Evolutionary conservation across 805 yeast genomes (phyloP).

Genomic region (Saccharomyces paradoxus): DNA sequence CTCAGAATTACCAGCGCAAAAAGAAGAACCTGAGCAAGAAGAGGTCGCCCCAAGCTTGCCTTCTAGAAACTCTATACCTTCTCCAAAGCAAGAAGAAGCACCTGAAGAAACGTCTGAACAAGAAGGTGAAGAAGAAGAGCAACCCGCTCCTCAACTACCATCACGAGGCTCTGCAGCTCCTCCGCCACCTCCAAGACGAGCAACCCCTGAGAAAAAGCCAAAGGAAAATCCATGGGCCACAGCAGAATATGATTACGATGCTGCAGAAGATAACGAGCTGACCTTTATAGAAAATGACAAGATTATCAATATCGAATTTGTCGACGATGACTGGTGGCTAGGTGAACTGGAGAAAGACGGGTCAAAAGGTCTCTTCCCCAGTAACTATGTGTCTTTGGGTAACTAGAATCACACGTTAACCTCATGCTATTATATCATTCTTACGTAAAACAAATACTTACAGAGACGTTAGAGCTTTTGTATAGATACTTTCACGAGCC

Average conservation of each 20-base stretch:
- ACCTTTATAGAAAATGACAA: constrained; percentile 76
- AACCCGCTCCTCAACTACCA: constrained; percentile 19
- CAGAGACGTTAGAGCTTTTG: not conserved
- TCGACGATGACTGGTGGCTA: constrained; percentile 96
- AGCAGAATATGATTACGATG: constrained; percentile 85
- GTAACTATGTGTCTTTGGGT: constrained; percentile 62
- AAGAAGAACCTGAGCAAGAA: constrained; percentile 20
- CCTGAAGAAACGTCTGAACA: constrained; percentile 14
- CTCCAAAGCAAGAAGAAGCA: constrained; percentile 16
- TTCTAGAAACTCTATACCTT: constrained; percentile 16
- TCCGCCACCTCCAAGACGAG: constrained; percentile 27
- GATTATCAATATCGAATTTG: constrained; percentile 75
- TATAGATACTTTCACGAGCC: not conserved
- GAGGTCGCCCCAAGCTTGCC: constrained; percentile 15
- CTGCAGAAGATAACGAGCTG: constrained; percentile 87
- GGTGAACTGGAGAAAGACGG: constrained; percentile 65
- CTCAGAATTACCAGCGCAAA: constrained; percentile 4
- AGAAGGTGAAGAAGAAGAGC: constrained; percentile 12
- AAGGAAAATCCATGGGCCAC: constrained; percentile 41
- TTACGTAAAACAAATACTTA: not conserved
- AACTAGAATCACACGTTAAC: constrained; percentile 4
- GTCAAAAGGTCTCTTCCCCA: constrained; percentile 79
- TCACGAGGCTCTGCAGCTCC: constrained; percentile 23
- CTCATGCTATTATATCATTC: not conserved
- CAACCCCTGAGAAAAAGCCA: constrained; percentile 11